Evolutionary conservation across 139 green algal genomes (phyloP).

Genomic region (Chlorella sp.): DNA sequence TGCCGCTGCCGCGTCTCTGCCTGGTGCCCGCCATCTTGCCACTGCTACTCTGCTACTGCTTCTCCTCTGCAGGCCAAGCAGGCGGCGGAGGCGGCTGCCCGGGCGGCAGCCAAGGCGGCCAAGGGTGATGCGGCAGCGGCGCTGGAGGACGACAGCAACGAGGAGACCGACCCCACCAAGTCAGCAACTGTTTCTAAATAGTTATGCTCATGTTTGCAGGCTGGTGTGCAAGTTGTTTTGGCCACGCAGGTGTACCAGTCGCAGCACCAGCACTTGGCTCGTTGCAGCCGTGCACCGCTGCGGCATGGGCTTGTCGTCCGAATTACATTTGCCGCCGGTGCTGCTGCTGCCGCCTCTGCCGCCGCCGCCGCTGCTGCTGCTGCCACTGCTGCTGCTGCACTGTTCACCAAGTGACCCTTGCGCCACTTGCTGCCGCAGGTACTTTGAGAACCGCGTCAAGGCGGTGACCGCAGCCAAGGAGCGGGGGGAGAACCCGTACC

Average conservation of each 20-base stretch:
- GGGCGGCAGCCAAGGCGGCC: slow-evolving; percentile 50
- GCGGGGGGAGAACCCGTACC: slow-evolving; percentile 93
- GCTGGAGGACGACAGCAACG: slow-evolving; percentile 74
- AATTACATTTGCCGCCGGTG: too few relatives aligned
- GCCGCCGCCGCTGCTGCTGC: too few relatives aligned
- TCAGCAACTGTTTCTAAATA: too few relatives aligned
- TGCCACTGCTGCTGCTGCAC: too few relatives aligned
- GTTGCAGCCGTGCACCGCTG: too few relatives aligned
- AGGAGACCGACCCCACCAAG: slow-evolving; percentile 80
- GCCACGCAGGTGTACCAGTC: too few relatives aligned
- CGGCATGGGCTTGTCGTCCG: too few relatives aligned
- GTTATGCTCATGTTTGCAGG: too few relatives aligned
- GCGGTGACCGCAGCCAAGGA: slow-evolving; percentile 77
- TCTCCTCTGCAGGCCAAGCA: slow-evolving; percentile 68
- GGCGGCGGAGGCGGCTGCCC: slow-evolving; percentile 60
- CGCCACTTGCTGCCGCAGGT: slow-evolving; percentile 42
- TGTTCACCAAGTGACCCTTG: too few relatives aligned
- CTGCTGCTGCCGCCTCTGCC: too few relatives aligned
- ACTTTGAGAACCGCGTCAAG: slow-evolving; percentile 86
- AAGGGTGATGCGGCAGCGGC: slow-evolving; percentile 52
- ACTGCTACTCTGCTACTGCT: not conserved
- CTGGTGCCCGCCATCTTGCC: not conserved
- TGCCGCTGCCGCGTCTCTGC: not conserved
- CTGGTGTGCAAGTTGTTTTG: too few relatives aligned
- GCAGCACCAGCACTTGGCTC: too few relatives aligned